These are phyloP conservation scores for Aspergillus bertholletiae DNA, from an alignment of 495 filamentous ascomycete species.

Conservation along the genomic window DNA sequence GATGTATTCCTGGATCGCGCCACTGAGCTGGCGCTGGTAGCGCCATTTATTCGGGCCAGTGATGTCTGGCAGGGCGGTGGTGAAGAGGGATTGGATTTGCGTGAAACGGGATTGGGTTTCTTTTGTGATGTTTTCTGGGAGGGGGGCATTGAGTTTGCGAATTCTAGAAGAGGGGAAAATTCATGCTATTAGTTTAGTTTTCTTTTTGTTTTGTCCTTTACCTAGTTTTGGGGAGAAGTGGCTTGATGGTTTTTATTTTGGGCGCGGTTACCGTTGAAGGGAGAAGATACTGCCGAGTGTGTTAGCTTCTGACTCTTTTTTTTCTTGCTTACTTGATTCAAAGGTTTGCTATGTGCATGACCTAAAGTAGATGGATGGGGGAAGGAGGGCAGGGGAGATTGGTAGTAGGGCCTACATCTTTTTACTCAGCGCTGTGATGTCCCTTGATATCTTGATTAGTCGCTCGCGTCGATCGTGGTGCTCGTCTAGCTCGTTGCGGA, in stretches of 20 bases:
- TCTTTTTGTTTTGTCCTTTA: too few relatives aligned
- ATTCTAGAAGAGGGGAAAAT: too few relatives aligned
- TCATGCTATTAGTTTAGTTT: too few relatives aligned
- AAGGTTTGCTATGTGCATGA: too few relatives aligned
- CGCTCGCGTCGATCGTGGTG: conserved; percentile 91
- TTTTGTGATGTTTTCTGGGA: conserved; percentile 62
- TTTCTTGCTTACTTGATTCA: too few relatives aligned
- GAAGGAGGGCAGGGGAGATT: background rate
- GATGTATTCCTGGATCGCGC: conserved; percentile 86
- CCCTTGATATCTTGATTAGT: conserved; percentile 81
- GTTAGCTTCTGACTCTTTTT: conserved; percentile 1
- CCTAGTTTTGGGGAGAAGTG: conserved; percentile 4
- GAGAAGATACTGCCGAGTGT: conserved; percentile 69
- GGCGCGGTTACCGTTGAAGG: conserved; percentile 67
- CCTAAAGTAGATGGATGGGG: too few relatives aligned
- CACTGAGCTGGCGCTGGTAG: conserved; percentile 71
- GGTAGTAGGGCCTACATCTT: conserved; percentile 68
- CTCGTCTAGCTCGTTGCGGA: conserved; percentile 85
- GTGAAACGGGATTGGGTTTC: conserved; percentile 60
- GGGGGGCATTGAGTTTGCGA: conserved; percentile 56
- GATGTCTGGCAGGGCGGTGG: conserved; percentile 66
- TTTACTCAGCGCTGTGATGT: conserved; percentile 92
- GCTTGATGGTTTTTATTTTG: background rate
- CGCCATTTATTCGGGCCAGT: conserved; percentile 74
- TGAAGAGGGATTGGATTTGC: conserved; percentile 67